Percentiles rank a stretch among this genome's conserved stretches.
Evolutionary conservation across 192 early-diverging fungal species (phyloP).

Genomic region (Coemansia sp.): DNA sequence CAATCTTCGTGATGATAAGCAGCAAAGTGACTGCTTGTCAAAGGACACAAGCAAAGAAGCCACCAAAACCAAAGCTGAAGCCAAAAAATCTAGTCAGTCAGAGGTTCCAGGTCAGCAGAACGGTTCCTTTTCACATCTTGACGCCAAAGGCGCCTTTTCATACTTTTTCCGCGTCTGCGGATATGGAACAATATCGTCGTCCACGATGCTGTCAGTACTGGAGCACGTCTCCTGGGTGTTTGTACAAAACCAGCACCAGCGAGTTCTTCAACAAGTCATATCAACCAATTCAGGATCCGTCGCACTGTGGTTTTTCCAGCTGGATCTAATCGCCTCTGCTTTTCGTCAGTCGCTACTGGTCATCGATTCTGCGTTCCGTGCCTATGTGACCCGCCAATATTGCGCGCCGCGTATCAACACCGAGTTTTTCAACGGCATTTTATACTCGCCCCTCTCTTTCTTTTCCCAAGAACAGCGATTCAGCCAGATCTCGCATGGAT

Average conservation of each 20-base stretch:
- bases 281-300: not conserved
- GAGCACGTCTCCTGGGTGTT: not conserved
- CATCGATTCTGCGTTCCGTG: not conserved
- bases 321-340: not conserved
- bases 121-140: not conserved
- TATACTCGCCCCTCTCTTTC: slow-evolving; percentile 9
- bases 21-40: not conserved
- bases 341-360: not conserved
- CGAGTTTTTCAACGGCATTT: slow-evolving; percentile 9
- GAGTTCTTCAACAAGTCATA: not conserved
- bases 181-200: not conserved
- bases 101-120: not conserved
- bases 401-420: slow-evolving; percentile 18
- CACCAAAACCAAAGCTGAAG: not conserved
- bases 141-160: slow-evolving; percentile 1
- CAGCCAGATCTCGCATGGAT: slow-evolving; percentile 3
- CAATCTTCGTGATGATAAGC: not conserved
- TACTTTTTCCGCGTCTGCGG: slow-evolving; percentile 17
- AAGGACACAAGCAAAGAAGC: not conserved
- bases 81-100: not conserved
- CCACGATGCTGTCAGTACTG: not conserved
- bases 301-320: slow-evolving; percentile 3
- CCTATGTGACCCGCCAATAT: not conserved
- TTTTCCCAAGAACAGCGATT: not conserved
- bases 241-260: not conserved